Conservation (phyloP, 257 asterid genomes). For the Lycium ferocissimum region DNA sequence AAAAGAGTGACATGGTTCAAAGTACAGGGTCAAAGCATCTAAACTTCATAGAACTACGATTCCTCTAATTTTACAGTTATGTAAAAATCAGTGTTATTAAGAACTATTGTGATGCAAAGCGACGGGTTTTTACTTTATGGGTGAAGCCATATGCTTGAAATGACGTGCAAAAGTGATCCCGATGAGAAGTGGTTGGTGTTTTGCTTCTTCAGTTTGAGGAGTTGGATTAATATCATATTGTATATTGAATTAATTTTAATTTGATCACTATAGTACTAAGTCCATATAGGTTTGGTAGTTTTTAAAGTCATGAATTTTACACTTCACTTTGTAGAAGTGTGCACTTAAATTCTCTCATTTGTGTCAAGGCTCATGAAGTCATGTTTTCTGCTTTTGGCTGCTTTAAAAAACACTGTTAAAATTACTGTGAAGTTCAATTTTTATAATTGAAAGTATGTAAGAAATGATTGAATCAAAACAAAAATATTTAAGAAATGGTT, state of each 20-base stretch:
- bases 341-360: constrained; percentile 13
- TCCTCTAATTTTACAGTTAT: constrained; percentile 4
- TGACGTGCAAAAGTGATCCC: not conserved
- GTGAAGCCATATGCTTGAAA: not conserved
- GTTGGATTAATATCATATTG: constrained; percentile 17
- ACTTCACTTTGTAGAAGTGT: not conserved
- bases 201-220: constrained; percentile 1
- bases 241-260: constrained; percentile 7
- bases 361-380: constrained; percentile 11
- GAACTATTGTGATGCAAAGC: constrained; percentile 11
- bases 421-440: not conserved
- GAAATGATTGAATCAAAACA: not conserved
- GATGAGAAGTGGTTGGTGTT: not conserved
- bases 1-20: constrained; percentile 11
- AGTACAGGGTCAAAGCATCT: constrained; percentile 6
- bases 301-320: not conserved
- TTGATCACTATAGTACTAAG: constrained; percentile 2
- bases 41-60: constrained; percentile 5
- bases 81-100: not conserved
- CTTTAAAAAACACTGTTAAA: not conserved
- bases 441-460: not conserved
- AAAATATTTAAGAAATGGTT: not conserved
- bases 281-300: not conserved
- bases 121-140: not conserved
- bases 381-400: not conserved